Base-by-base conservation (phyloP, 768 basidiomycete genomes). In the Amanita rubescens region DNA sequence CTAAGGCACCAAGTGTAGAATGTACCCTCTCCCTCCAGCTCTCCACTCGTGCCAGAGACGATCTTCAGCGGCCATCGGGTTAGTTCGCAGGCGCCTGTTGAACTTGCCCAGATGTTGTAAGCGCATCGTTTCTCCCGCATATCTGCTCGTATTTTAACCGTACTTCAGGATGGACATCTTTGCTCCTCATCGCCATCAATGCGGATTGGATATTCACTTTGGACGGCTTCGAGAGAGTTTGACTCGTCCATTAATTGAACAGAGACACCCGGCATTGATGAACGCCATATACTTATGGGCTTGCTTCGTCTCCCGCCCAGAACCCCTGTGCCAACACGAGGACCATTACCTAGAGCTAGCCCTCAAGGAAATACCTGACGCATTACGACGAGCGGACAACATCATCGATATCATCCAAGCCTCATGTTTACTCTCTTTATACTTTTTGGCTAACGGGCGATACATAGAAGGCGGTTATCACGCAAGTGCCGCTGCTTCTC, bases 281-380 rank as follows among this genome's bases (percentile, higher is more conserved):
- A 87, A 90, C 62, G 77, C 87, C 56, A 84, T 90, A 62, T 91
- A 83, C 63, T 78, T 90, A 6, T 90, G 88, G 84, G 84, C 87
- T 2, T 90, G 87, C 65, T 87, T 85, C 63, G 75, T 90, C 37
- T 87, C 89, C 9, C 76, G 85, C 19, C 82, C 87, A 8, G 84
- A 81, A 37, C 75, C 80, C 5, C 72, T 90, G 11, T 79, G 79
- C 59, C 79, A 82, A 49, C 84, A 89, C 62, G 87, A 91, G 67
- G 75, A 79, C 14, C 79, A 82, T 57, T 91, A 87, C 62, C 80
- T 91, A 51, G 71, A 69, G 9, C 78, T 79, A 32, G 72, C 86
- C 2, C 77, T 87, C 14, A 44, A 53, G 24, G 52, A 46, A 46
- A 24, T 53, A 45, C 44, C 52, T n/a, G 78, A 84, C 33, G 75